These are phyloP conservation scores for Pyrenochaeta sp. DNA, from an alignment of 2,329 filamentous ascomycete genomes.

Conservation along the genomic window DNA sequence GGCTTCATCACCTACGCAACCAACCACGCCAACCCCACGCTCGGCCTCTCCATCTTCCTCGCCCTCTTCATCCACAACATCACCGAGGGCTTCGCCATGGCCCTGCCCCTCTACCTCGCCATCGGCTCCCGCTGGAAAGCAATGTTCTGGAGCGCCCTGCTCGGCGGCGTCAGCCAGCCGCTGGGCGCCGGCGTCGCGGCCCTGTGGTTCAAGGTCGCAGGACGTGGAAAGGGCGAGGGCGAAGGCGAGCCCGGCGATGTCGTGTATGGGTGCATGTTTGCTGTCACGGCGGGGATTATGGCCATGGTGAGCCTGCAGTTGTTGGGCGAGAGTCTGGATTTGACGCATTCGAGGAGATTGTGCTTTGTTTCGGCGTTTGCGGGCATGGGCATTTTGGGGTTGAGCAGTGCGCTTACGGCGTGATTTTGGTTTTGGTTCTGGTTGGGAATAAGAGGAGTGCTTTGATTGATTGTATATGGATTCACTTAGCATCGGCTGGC, in stretches of 20 bases:
- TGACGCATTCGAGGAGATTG: conserved; percentile 80
- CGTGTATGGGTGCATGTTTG: conserved; percentile 83
- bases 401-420: conserved; percentile 85
- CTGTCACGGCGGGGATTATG: conserved; percentile 92
- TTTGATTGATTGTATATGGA: no score
- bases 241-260: conserved; percentile 61
- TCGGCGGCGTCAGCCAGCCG: conserved; percentile 89
- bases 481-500: no score
- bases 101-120: conserved; percentile 90
- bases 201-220: conserved; percentile 81
- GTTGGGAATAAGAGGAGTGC: no score
- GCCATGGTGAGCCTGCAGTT: conserved; percentile 88
- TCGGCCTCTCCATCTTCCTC: conserved; percentile 92
- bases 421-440: no score
- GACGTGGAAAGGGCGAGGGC: conserved; percentile 53
- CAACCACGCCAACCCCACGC: conserved; percentile 88
- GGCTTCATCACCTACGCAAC: conserved; percentile 92
- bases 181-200: conserved; percentile 84
- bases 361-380: conserved; percentile 83
- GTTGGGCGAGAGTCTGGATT: conserved; percentile 82
- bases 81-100: conserved; percentile 94
- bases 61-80: conserved; percentile 98
- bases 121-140: conserved; percentile 80
- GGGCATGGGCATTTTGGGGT: conserved; percentile 85
- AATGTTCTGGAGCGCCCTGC: conserved; percentile 81